These are phyloP conservation scores for Coemansia sp. DNA, from an alignment of 192 early-diverging fungal genomes.

Conservation along the genomic window DNA sequence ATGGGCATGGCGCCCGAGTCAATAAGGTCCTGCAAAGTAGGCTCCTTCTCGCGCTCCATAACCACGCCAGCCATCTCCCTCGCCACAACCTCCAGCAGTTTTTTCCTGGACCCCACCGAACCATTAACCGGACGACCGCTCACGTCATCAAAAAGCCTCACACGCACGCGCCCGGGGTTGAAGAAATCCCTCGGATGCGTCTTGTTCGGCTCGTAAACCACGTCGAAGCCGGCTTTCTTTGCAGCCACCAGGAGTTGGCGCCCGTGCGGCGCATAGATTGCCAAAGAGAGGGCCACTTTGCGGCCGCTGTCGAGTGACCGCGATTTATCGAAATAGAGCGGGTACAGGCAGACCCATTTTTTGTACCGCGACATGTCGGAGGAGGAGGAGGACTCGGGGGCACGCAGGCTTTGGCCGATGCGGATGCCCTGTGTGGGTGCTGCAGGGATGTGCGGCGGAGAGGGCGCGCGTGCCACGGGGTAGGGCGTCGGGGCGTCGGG, in stretches of 20 bases:
- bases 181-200: conserved; percentile 70
- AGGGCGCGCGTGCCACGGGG: background rate
- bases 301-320: conserved; percentile 62
- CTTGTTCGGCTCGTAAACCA: conserved; percentile 65
- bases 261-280: conserved; percentile 59
- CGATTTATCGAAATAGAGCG: conserved; percentile 65
- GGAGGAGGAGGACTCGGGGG: conserved; percentile 14
- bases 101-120: conserved; percentile 57
- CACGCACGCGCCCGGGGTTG: conserved; percentile 66
- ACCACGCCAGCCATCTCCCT: conserved; percentile 17
- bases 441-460: background rate
- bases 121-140: conserved; percentile 39
- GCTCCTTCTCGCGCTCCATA: conserved; percentile 41
- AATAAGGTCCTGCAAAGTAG: conserved; percentile 42
- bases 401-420: conserved; percentile 19
- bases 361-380: conserved; percentile 32
- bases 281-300: conserved; percentile 53
- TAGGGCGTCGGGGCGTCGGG: conserved; percentile 22
- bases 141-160: conserved; percentile 54
- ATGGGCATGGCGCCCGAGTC: conserved; percentile 38
- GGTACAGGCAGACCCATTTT: conserved; percentile 71
- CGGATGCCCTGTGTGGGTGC: conserved; percentile 3
- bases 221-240: conserved; percentile 57
- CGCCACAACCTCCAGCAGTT: conserved; percentile 24
- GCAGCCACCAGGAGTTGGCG: conserved; percentile 64